Evolutionary conservation across 2,329 filamentous ascomycete species (phyloP).

Genomic region (Pochonia chlamydosporia): DNA sequence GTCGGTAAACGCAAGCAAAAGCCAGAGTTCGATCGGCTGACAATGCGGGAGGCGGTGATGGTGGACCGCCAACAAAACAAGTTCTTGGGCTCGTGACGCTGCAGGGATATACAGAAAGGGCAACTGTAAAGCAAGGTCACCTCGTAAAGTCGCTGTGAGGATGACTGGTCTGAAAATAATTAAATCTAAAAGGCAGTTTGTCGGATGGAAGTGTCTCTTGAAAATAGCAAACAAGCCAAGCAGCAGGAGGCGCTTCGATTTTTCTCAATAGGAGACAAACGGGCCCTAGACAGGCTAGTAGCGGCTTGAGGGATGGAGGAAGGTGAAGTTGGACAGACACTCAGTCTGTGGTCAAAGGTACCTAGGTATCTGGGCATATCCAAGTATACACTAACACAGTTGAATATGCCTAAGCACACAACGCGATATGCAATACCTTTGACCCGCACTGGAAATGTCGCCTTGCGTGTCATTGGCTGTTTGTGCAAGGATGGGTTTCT

Average conservation of each 20-base stretch:
- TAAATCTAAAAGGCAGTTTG: background rate
- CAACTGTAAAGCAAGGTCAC: background rate
- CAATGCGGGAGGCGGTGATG: background rate
- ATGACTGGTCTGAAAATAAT: background rate
- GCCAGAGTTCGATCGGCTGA: background rate
- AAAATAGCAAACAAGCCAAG: background rate
- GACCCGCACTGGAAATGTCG: too few species aligned
- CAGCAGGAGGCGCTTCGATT: background rate
- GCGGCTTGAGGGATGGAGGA: background rate
- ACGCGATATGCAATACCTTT: too few species aligned
- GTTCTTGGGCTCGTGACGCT: background rate
- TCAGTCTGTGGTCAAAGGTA: too few species aligned
- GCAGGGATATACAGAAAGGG: background rate
- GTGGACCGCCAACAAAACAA: background rate
- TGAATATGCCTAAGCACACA: too few species aligned
- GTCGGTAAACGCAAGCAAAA: conserved; percentile 9
- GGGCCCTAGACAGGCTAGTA: background rate
- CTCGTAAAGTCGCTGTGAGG: background rate
- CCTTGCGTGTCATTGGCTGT: conserved; percentile 4
- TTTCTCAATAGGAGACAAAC: conserved; percentile 1
- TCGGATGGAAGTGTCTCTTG: background rate
- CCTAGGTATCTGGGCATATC: too few species aligned
- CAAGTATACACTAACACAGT: too few species aligned
- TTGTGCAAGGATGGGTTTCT: too few species aligned
- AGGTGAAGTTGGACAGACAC: conserved; percentile 4